These are phyloP conservation scores for Plasmodium gallinaceum DNA, from an alignment of 169 alveolate species.

Conservation along the genomic window DNA sequence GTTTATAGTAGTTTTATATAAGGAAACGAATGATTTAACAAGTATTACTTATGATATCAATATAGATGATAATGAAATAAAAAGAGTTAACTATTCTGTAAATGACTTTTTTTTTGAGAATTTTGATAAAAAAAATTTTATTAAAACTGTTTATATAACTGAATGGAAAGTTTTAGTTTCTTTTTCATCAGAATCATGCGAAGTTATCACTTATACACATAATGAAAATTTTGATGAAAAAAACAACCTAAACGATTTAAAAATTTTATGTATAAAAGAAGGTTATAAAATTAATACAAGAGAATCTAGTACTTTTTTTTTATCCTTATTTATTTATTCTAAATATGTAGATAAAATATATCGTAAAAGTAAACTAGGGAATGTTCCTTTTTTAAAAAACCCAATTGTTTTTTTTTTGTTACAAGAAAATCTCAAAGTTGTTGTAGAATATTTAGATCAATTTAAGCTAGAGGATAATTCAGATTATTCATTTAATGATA, in stretches of 20 bases:
- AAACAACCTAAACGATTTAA: slow-evolving; percentile 13
- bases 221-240: slow-evolving; percentile 9
- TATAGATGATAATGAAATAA: slow-evolving; percentile 57
- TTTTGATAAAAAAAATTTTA: slow-evolving; percentile 10
- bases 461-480: slow-evolving; percentile 59
- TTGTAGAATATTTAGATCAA: slow-evolving; percentile 72
- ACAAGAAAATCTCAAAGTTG: slow-evolving; percentile 63
- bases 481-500: background rate
- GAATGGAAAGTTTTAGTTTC: slow-evolving; percentile 57
- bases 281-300: slow-evolving; percentile 76
- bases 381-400: slow-evolving; percentile 71
- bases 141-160: slow-evolving; percentile 45
- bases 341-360: slow-evolving; percentile 75
- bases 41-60: slow-evolving; percentile 61
- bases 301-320: slow-evolving; percentile 50
- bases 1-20: slow-evolving; percentile 65
- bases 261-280: slow-evolving; percentile 65
- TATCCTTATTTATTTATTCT: slow-evolving; percentile 62
- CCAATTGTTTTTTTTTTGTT: slow-evolving; percentile 67
- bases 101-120: slow-evolving; percentile 75
- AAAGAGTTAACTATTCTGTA: slow-evolving; percentile 50
- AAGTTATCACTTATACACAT: slow-evolving; percentile 46
- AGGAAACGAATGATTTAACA: slow-evolving; percentile 30
- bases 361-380: slow-evolving; percentile 72
- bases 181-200: slow-evolving; percentile 69